A percentile compares a stretch with the other conserved stretches of the same genome.
Evolutionary conservation across 129 eudicot genomes (phyloP).

Genomic region (Arctium minus): DNA sequence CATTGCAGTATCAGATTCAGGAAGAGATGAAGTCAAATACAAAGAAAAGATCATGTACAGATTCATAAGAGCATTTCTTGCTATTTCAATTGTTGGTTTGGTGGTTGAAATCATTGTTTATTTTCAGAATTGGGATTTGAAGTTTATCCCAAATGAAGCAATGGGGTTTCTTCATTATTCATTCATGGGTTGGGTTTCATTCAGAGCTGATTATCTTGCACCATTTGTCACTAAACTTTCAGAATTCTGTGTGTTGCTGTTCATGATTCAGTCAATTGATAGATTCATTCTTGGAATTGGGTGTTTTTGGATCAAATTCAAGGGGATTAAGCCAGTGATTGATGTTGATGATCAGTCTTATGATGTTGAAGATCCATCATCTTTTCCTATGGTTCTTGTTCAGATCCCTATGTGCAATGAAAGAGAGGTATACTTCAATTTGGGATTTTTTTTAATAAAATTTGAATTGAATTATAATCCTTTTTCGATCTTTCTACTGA

Average conservation of each 20-base stretch:
- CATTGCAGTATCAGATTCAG: constrained; percentile 50
- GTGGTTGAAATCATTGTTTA: constrained; percentile 70
- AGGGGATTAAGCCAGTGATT: constrained; percentile 58
- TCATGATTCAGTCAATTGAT: constrained; percentile 86
- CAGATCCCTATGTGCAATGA: constrained; percentile 98
- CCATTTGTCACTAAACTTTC: constrained; percentile 52
- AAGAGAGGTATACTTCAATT: constrained; percentile 58
- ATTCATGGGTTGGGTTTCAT: constrained; percentile 66
- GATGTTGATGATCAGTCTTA: constrained; percentile 36
- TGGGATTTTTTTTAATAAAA: not conserved
- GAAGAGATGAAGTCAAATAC: constrained; percentile 57
- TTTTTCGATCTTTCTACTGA: not conserved
- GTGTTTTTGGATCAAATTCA: constrained; percentile 80
- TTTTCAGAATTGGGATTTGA: constrained; percentile 70
- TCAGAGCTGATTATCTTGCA: constrained; percentile 74
- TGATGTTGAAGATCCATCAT: constrained; percentile 61
- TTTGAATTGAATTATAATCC: too few species aligned
- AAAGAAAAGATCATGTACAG: constrained; percentile 66
- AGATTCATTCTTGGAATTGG: constrained; percentile 68
- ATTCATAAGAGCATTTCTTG: constrained; percentile 64
- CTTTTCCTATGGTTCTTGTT: constrained; percentile 89
- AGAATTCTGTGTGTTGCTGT: constrained; percentile 68
- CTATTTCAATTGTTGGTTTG: constrained; percentile 56
- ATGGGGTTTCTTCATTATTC: constrained; percentile 48
- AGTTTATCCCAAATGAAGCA: constrained; percentile 56